Evolutionary conservation across 2,329 filamentous ascomycete genomes (phyloP), one percentile per base, ranked within the genome.

Genomic region (Peltaster fructicola): DNA sequence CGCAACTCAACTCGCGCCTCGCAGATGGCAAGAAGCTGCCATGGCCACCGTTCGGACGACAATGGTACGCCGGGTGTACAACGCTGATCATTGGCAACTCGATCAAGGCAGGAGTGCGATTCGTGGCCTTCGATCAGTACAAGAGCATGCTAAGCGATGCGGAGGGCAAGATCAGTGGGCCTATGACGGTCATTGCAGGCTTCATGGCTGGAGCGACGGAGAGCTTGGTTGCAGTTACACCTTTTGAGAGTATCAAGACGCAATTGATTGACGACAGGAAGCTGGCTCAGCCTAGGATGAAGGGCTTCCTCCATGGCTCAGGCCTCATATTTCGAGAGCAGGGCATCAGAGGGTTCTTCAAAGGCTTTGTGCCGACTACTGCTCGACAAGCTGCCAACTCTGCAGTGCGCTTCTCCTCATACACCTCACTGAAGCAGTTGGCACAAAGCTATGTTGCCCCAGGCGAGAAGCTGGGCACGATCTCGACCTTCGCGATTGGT

Each of bases 41-140:
- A 26, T 93, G 81, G 78, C 88, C 88, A 20, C 79, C 80, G 7
- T 95, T 95, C 45, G 88, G 88, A 23, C 62, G 57, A 40, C 81
- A 91, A 52, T 98, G 88, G 88, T 98, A 98, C 52, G 85, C 88
- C 8, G 88, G 88, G 17, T 98, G 88, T 58, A 95, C 88, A 22
- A 95, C 88, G 14, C 57, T 93, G 48, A 91, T 98, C 31, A 81
- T 95, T 39, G 88, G 88, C 32, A 98, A 98, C 56, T 90, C 82
- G 26, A 65, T 88, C 48, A 98, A 98, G 59, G 88, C 88, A 17
- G 88, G 82, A 31, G 90, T 95, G 35, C 74, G 82, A 37, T 98
- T 98, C 45, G 80, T 95, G 29, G 82, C 88, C 1, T 98, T 95
- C 49, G 88, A 98, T 54, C 75, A 81, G 45, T 93, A 91, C 59